Conservation (phyloP, 108 stramenopile species). For the Cyclotella sp. region DNA sequence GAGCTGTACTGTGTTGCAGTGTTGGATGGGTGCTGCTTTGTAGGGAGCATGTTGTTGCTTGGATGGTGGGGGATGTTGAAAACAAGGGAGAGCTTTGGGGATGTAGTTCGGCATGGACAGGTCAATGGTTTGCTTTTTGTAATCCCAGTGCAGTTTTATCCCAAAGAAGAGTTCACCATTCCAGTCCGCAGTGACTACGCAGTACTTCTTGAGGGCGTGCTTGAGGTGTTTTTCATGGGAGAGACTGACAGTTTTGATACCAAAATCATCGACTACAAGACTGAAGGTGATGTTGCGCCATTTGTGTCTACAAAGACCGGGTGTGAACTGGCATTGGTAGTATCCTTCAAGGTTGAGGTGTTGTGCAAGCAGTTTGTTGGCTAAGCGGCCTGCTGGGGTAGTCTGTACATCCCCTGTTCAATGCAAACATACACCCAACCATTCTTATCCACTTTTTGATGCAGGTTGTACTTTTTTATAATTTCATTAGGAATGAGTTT, state of each 20-base stretch:
- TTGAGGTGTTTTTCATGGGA: slow-evolving; percentile 22
- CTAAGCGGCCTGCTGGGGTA: too few relatives aligned
- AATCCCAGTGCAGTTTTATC: slow-evolving; percentile 17
- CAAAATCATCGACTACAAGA: neutral
- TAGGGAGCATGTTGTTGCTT: slow-evolving; percentile 16
- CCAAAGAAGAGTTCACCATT: slow-evolving; percentile 7
- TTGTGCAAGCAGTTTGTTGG: too few relatives aligned
- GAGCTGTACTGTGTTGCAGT: neutral
- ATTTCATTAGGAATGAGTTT: too few relatives aligned
- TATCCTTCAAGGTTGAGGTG: too few relatives aligned
- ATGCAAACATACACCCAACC: too few relatives aligned
- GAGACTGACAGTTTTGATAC: slow-evolving; percentile 1
- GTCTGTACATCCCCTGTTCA: too few relatives aligned
- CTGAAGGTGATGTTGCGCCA: too few relatives aligned
- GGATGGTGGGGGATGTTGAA: neutral
- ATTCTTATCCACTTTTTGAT: too few relatives aligned
- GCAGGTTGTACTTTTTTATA: too few relatives aligned
- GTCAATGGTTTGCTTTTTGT: neutral
- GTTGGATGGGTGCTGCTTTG: neutral
- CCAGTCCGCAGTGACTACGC: slow-evolving; percentile 11
- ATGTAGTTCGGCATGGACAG: slow-evolving; percentile 20
- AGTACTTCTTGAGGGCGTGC: neutral
- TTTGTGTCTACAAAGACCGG: too few relatives aligned
- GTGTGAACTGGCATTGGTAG: too few relatives aligned
- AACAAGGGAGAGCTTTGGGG: neutral